phyloP scores from a whole-genome alignment of 2,329 filamentous ascomycete genomes.

The Exserohilum turcica region DNA sequence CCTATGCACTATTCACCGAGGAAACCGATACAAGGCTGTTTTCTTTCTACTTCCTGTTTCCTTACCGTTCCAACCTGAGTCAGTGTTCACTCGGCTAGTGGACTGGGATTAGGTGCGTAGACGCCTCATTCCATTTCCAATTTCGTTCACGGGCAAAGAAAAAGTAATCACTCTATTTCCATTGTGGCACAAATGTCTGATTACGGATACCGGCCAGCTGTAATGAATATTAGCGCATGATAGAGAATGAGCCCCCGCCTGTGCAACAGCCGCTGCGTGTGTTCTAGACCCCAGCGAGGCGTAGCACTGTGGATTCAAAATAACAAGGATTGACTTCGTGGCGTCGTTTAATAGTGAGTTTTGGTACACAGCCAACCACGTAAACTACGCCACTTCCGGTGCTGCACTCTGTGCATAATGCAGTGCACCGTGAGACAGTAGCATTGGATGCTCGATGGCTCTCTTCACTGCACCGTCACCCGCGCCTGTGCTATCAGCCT shows the following conservation, averaged over 20 bases:
- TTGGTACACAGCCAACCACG: background rate
- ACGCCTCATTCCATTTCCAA: no score
- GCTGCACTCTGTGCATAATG: background rate
- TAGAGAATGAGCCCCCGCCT: no score
- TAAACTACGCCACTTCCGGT: conserved; percentile 6
- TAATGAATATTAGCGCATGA: background rate
- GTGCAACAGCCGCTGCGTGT: background rate
- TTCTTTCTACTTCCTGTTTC: background rate
- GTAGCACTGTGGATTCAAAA: background rate
- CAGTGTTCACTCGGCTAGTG: no score
- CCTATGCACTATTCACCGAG: background rate
- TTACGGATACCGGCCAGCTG: no score
- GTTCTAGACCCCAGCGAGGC: conserved; percentile 12
- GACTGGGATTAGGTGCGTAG: no score
- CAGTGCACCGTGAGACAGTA: conserved; percentile 1
- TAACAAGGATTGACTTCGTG: background rate
- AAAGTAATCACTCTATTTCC: no score
- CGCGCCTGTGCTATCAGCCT: conserved; percentile 1
- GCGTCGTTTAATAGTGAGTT: conserved; percentile 14
- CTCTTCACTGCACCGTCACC: background rate
- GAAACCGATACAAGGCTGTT: no score
- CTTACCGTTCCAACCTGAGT: background rate
- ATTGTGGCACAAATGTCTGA: no score
- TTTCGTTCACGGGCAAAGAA: no score
- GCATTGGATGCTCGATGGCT: background rate